Evolutionary conservation across 2,329 filamentous ascomycete species (phyloP), one percentile per base, ranked within the genome.

Genomic region (Monosporascus ibericus): DNA sequence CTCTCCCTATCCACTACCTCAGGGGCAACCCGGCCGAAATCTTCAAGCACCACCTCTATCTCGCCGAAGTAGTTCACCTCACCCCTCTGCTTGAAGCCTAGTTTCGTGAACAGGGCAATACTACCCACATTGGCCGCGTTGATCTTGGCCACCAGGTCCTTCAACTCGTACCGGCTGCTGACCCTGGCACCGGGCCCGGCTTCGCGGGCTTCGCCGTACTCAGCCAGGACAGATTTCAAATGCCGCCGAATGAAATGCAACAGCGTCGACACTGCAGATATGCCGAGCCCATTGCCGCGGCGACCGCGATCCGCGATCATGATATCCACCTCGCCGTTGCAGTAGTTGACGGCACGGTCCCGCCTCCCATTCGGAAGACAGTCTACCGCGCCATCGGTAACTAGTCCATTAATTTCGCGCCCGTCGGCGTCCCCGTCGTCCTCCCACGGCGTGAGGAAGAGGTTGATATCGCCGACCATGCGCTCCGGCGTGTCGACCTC

Each of bases 391-490:
- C 48, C 1, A 40, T 24, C 0, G 9, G 76, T 59, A 25, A 44
- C 18, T 42, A 14, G 17, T 50, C 54, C 55, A 49, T 58, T 52
- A 34, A 20, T 48, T 7, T 55, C 53, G 3, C 61, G 53, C 7
- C 65, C 64, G 0, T 65, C 64, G 0, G 68, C 51, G 24, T 59
- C 55, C 18, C 75, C 74, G 0, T 80, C 77, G 0, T 76, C 77
- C 11, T 86, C 79, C 47, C 76, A 76, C 0, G 78, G 67, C 37
- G 81, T 83, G 1, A 97, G 72, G 65, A 97, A 96, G 37, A 96
- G 76, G 64, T 92, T 92, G 47, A 92, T 79, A 63, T 92, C 88
- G 1, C 88, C 88, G 7, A 88, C 65, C 84, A 90, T 88, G 8
- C 66, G 68, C 0, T 69, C 70, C 0, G 79, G 73, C 1, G 70